Base-by-base conservation (phyloP, 1,139 yeast genomes). In the Nadsonia commutata region DNA sequence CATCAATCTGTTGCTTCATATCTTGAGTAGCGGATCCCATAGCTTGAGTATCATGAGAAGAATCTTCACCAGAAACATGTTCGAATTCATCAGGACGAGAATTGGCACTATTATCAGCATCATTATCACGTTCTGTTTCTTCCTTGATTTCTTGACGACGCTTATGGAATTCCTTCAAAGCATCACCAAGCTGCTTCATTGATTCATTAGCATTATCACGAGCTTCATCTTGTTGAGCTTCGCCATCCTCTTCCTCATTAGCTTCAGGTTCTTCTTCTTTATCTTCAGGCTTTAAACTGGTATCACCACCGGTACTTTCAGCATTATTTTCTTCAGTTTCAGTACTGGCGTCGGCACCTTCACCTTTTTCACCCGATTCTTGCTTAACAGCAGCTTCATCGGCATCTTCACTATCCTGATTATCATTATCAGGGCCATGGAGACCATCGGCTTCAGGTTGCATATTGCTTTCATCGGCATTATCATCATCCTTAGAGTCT, bases 11-110 rank as follows among this genome's bases (percentile, higher is more conserved):
- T 56, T 84, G 93, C 36, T 75, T 67, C 56, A 84, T 86, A 42
- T 86, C 95, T 53, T 78, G 74, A 46, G 78, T 75, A 5, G 95
- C 95, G 39, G 93, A 78, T 20, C 97, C 98, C 46, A 90, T 65
- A 0, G 97, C 98, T 61, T 93, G 97, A 0, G 95, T 82, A 45
- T 83, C 90, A 37, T 60, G 63, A 39, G 80, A 77, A 6, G 85
- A 73, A 40, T 81, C 86, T 9, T 58, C 64, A 38, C 94, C 95
- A 40, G 84, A 90, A 45, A 85, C 72, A 58, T 90, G 97, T 59
- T 88, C 94, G 60, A 88, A 84, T 53, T 86, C 95, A 56, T 86
- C 95, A 0, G 93, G 86, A 42, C 77, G 71, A 51, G 75, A 78
- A 48, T 74, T 78, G 16, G 70, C 63, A 38, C 68, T 64, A 38